Conservation (phyloP, 805 yeast species). For the Saturnispora quitensis region DNA sequence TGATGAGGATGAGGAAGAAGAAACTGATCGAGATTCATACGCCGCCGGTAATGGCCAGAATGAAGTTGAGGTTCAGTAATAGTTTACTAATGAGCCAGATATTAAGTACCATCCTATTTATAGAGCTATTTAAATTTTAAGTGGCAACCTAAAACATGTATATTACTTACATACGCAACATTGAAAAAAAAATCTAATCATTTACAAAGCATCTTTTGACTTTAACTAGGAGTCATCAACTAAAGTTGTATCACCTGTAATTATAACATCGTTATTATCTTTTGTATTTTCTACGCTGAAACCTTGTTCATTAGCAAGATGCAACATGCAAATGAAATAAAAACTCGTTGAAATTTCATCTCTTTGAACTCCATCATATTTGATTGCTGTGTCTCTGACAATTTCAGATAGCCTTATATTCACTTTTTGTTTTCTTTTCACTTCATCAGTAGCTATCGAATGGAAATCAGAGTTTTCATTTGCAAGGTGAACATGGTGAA, state of each 20-base stretch:
- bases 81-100: neutral
- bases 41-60: neutral
- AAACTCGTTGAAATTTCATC: constrained; percentile 76
- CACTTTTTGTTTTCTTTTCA: constrained; percentile 4
- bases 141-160: neutral
- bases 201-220: neutral
- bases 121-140: neutral
- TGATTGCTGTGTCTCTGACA: constrained; percentile 22
- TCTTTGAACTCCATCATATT: constrained; percentile 47
- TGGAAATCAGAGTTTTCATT: neutral
- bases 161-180: neutral
- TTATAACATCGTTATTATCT: constrained; percentile 15
- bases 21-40: constrained; percentile 2
- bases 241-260: constrained; percentile 9
- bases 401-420: constrained; percentile 16
- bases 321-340: constrained; percentile 74
- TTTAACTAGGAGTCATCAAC: neutral
- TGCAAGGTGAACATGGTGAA: constrained; percentile 15
- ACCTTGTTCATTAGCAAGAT: constrained; percentile 82
- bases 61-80: neutral
- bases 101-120: neutral
- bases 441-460: neutral
- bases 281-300: constrained; percentile 44
- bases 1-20: constrained; percentile 14
- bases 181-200: too few relatives aligned